Percentiles rank a stretch among this genome's conserved stretches.
Evolutionary conservation across 106 monocot species (phyloP).

Genomic region (Apostasia shenzhenica): DNA sequence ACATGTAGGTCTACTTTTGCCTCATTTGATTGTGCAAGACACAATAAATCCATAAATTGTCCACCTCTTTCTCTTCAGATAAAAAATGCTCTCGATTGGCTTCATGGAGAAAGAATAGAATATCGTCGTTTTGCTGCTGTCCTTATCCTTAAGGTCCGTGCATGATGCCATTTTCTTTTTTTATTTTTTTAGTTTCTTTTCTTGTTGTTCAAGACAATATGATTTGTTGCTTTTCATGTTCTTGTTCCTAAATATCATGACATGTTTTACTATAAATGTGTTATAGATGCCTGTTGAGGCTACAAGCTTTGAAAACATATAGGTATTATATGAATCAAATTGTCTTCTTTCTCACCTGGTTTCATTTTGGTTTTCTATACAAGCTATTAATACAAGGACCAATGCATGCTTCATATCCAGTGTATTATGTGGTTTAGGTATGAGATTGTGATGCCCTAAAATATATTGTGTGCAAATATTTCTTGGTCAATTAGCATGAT

Average conservation of each 20-base stretch:
- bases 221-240: background rate
- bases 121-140: conserved; percentile 91
- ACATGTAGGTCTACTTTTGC: conserved; percentile 27
- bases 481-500: too few relatives aligned
- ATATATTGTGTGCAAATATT: too few relatives aligned
- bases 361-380: too few relatives aligned
- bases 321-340: too few relatives aligned
- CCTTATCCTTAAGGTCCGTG: conserved; percentile 90
- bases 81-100: conserved; percentile 94
- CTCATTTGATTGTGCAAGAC: background rate
- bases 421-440: too few relatives aligned
- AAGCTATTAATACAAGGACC: too few relatives aligned
- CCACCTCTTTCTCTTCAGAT: conserved; percentile 32
- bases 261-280: background rate
- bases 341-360: too few relatives aligned
- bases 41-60: background rate
- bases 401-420: too few relatives aligned
- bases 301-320: too few relatives aligned
- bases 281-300: too few relatives aligned
- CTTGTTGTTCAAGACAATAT: background rate
- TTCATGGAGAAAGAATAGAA: conserved; percentile 78
- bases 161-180: background rate
- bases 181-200: background rate
- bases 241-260: background rate
- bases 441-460: too few relatives aligned